phyloP scores from a whole-genome alignment of 352 stramenopile species.

The Globisporangium yorkense region DNA sequence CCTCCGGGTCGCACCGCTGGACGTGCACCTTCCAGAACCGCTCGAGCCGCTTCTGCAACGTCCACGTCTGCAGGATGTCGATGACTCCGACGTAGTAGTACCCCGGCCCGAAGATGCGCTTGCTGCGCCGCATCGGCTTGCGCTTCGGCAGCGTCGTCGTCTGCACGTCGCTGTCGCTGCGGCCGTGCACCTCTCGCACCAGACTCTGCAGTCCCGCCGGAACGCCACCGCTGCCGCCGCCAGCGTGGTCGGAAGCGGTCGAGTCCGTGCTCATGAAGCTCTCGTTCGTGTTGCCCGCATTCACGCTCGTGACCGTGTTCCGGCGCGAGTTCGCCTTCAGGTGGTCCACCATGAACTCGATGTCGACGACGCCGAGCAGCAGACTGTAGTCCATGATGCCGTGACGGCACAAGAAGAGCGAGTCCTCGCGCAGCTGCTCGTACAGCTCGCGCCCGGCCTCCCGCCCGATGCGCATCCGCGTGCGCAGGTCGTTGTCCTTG shows the following conservation, averaged over 20 bases:
- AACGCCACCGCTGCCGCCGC: neutral
- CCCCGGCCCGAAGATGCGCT: constrained; percentile 73
- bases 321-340: constrained; percentile 13
- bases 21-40: constrained; percentile 80
- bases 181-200: neutral
- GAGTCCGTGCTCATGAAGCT: constrained; percentile 32
- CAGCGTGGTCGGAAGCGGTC: constrained; percentile 4
- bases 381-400: constrained; percentile 92
- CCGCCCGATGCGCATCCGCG: constrained; percentile 66
- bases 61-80: constrained; percentile 89
- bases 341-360: constrained; percentile 76
- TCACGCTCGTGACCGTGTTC: constrained; percentile 25
- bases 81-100: constrained; percentile 90
- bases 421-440: constrained; percentile 67
- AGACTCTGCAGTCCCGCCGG: neutral
- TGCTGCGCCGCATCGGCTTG: constrained; percentile 62
- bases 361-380: constrained; percentile 80
- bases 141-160: constrained; percentile 12
- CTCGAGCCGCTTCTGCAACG: constrained; percentile 74
- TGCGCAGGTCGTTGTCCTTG: constrained; percentile 84
- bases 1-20: constrained; percentile 57
- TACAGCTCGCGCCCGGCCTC: constrained; percentile 53
- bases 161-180: constrained; percentile 6
- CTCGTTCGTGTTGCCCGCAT: constrained; percentile 22
- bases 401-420: constrained; percentile 59